Evolutionary conservation across 805 yeast genomes (phyloP).

Genomic region (Starmerella kuoi): DNA sequence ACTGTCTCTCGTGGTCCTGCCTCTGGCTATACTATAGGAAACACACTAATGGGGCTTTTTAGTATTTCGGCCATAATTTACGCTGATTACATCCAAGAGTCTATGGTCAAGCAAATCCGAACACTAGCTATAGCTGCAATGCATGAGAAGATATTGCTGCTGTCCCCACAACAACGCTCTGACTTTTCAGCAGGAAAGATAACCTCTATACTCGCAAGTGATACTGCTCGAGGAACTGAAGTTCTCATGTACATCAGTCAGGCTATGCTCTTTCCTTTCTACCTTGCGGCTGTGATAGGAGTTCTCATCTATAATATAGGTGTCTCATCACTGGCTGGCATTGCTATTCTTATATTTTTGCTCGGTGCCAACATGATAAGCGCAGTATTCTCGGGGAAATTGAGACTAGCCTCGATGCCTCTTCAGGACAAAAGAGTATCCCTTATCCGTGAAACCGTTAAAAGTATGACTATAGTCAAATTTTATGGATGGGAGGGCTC

Average conservation of each 20-base stretch:
- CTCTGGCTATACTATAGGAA: slow-evolving; percentile 62
- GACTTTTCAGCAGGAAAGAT: slow-evolving; percentile 55
- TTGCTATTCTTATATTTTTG: slow-evolving; percentile 35
- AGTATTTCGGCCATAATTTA: slow-evolving; percentile 42
- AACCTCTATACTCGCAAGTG: slow-evolving; percentile 67
- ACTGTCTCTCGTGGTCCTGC: slow-evolving; percentile 38
- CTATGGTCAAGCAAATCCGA: slow-evolving; percentile 57
- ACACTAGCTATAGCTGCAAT: slow-evolving; percentile 58
- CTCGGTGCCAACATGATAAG: slow-evolving; percentile 30
- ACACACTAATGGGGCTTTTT: slow-evolving; percentile 41
- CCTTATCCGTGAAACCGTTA: slow-evolving; percentile 61
- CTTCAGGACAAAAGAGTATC: slow-evolving; percentile 66
- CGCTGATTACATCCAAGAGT: slow-evolving; percentile 44
- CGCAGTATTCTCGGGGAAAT: not conserved
- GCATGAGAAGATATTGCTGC: slow-evolving; percentile 52
- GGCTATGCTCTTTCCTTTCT: slow-evolving; percentile 1
- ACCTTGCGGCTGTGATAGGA: slow-evolving; percentile 38
- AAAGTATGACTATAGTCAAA: slow-evolving; percentile 66
- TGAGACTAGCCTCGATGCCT: slow-evolving; percentile 14
- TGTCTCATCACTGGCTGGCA: slow-evolving; percentile 56
- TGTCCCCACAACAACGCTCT: slow-evolving; percentile 45
- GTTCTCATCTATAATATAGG: slow-evolving; percentile 58
- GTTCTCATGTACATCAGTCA: not conserved
- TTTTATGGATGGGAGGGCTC: slow-evolving; percentile 86
- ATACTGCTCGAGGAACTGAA: slow-evolving; percentile 60